These are phyloP conservation scores for Tricholoma matsutake DNA, from an alignment of 768 basidiomycete species.

Conservation along the genomic window DNA sequence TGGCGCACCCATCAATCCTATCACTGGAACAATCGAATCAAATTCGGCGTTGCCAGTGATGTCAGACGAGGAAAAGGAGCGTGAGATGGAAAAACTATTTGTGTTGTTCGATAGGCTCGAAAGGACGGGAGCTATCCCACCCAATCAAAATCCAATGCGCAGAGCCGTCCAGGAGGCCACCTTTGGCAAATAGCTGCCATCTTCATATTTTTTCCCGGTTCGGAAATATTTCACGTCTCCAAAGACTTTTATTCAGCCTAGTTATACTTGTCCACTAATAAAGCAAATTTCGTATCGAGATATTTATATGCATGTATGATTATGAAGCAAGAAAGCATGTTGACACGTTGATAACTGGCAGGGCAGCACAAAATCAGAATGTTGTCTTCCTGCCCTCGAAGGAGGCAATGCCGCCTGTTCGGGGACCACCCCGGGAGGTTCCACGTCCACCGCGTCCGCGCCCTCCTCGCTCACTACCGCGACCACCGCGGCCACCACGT, in stretches of 20 bases:
- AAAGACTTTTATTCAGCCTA: background rate
- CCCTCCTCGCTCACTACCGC: slow-evolving; percentile 34
- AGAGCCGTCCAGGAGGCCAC: slow-evolving; percentile 50
- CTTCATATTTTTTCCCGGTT: too few species aligned
- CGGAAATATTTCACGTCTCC: background rate
- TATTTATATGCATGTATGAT: background rate
- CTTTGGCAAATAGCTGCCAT: background rate
- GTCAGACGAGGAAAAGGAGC: slow-evolving; percentile 95
- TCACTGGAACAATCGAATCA: slow-evolving; percentile 68
- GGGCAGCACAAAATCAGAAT: slow-evolving; percentile 33
- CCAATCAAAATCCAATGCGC: slow-evolving; percentile 68
- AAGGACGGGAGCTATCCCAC: slow-evolving; percentile 63
- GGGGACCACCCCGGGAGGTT: slow-evolving; percentile 42
- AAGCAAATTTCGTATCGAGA: background rate
- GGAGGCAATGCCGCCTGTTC: slow-evolving; percentile 61
- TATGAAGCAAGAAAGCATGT: background rate
- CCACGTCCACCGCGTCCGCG: slow-evolving; percentile 43
- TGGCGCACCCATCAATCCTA: slow-evolving; percentile 69
- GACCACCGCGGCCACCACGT: slow-evolving; percentile 36
- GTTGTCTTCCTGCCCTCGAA: slow-evolving; percentile 69
- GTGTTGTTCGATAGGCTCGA: slow-evolving; percentile 89
- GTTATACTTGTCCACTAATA: background rate
- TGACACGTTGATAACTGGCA: background rate
- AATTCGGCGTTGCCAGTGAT: slow-evolving; percentile 50
- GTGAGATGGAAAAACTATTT: slow-evolving; percentile 89